These are phyloP conservation scores for Pseudocercospora pini-densiflorae DNA, from an alignment of 2,329 filamentous ascomycete genomes.

Conservation along the genomic window DNA sequence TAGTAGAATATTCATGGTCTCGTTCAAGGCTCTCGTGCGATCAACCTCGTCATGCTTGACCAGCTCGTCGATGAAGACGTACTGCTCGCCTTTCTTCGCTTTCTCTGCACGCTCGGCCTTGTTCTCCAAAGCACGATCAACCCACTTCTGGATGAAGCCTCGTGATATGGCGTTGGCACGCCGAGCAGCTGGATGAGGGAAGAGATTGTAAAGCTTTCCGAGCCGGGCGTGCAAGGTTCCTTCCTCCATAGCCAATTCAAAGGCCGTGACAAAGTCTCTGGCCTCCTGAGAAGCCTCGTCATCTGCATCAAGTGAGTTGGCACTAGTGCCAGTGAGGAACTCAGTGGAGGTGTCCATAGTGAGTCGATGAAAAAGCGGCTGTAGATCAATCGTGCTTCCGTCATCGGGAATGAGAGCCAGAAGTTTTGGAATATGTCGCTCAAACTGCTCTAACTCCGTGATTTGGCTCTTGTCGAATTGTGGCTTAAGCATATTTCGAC, in stretches of 20 bases:
- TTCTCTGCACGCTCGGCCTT: conserved; percentile 17
- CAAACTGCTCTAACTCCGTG: conserved; percentile 59
- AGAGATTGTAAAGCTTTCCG: conserved; percentile 15
- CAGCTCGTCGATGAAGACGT: conserved; percentile 62
- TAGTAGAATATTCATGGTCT: conserved; percentile 54
- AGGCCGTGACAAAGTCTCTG: conserved; percentile 18
- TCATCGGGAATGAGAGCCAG: conserved; percentile 57
- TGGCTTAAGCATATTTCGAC: conserved; percentile 50
- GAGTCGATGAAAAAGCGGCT: conserved; percentile 65
- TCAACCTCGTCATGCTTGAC: conserved; percentile 50
- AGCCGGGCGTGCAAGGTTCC: conserved; percentile 13
- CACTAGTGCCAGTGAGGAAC: conserved; percentile 64
- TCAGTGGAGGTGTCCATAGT: conserved; percentile 69
- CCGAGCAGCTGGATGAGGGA: conserved; percentile 17
- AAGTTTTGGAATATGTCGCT: conserved; percentile 61
- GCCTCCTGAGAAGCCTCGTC: conserved; percentile 14
- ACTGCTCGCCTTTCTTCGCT: conserved; percentile 9
- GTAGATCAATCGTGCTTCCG: conserved; percentile 58
- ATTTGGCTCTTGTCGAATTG: conserved; percentile 57
- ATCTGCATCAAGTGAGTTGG: conserved; percentile 26
- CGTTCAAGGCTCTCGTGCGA: conserved; percentile 44
- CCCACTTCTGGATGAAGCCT: conserved; percentile 18
- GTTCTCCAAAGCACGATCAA: conserved; percentile 23
- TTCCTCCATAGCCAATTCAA: conserved; percentile 23
- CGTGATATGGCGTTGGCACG: not conserved